Conservation (phyloP, 2,329 filamentous ascomycete species). For the Penicillium sp. region DNA sequence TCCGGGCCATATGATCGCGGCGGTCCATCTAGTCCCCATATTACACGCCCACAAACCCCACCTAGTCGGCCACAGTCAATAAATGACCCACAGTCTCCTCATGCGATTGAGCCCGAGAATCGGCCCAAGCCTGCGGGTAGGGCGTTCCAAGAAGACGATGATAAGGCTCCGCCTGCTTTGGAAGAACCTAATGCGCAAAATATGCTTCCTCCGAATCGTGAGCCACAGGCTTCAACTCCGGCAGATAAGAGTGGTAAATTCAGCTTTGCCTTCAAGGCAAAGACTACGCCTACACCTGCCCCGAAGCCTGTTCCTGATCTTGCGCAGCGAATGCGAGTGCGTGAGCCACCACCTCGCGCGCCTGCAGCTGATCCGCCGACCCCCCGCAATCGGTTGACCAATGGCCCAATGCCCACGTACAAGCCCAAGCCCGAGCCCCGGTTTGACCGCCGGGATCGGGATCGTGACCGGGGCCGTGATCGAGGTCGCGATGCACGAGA, state of each 20-base stretch:
- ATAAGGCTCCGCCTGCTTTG: constrained; percentile 53
- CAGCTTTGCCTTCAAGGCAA: constrained; percentile 90
- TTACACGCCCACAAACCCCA: constrained; percentile 41
- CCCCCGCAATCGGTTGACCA: constrained; percentile 45
- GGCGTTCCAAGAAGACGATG: constrained; percentile 67
- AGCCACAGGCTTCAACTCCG: constrained; percentile 59
- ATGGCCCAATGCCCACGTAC: constrained; percentile 43
- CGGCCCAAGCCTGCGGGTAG: constrained; percentile 64
- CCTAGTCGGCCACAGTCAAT: constrained; percentile 33
- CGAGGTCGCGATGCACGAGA: constrained; percentile 38
- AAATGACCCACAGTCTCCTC: constrained; percentile 40
- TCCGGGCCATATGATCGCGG: constrained; percentile 59
- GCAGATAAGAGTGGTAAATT: constrained; percentile 69
- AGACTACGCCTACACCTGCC: constrained; percentile 61
- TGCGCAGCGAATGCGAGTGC: constrained; percentile 50
- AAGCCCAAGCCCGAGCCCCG: constrained; percentile 48
- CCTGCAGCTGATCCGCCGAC: constrained; percentile 37
- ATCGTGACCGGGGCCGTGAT: constrained; percentile 38
- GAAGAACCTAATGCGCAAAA: constrained; percentile 47
- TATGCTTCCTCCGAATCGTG: constrained; percentile 60
- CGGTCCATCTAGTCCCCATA: constrained; percentile 46
- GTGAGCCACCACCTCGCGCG: constrained; percentile 44
- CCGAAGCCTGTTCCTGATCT: constrained; percentile 56
- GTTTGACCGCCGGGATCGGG: constrained; percentile 48
- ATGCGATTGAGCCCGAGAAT: constrained; percentile 61